These are phyloP conservation scores for Ilyonectria destructans DNA, from an alignment of 2,329 filamentous ascomycete species.

Conservation along the genomic window DNA sequence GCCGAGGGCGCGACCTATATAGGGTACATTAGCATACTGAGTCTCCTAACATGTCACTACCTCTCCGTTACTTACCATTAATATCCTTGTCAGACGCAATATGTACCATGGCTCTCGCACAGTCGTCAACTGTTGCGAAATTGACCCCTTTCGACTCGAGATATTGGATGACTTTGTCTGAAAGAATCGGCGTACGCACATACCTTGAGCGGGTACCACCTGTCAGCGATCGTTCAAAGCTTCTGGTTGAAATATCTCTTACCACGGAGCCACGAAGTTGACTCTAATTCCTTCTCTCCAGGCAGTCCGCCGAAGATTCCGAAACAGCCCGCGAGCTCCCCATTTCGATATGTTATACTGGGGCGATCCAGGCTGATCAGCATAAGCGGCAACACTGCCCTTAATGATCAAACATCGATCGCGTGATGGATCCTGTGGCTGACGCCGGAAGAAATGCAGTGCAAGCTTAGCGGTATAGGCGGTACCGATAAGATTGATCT, in stretches of 20 bases:
- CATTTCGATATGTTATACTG: conserved; percentile 33
- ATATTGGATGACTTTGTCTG: conserved; percentile 21
- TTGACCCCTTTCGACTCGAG: conserved; percentile 26
- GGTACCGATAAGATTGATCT: conserved; percentile 25
- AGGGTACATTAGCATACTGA: neutral
- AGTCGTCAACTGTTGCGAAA: conserved; percentile 30
- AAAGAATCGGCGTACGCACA: conserved; percentile 30
- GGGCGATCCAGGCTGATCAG: conserved; percentile 30
- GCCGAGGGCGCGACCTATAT: conserved; percentile 26
- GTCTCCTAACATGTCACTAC: too few species aligned
- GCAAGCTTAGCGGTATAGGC: conserved; percentile 28
- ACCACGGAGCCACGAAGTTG: conserved; percentile 29
- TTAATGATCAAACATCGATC: conserved; percentile 33
- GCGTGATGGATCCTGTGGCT: conserved; percentile 11
- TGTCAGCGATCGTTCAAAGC: neutral
- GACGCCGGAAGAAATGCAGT: conserved; percentile 24
- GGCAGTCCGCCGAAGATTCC: conserved; percentile 27
- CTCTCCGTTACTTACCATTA: conserved; percentile 16
- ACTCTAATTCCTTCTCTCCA: conserved; percentile 30
- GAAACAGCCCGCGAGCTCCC: conserved; percentile 26
- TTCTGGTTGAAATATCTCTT: neutral
- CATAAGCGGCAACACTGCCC: conserved; percentile 28
- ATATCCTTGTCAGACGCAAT: conserved; percentile 10
- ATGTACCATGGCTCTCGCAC: conserved; percentile 12
- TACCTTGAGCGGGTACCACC: conserved; percentile 15